phyloP scores from a whole-genome alignment of 306 rosid species.

The Acmispon strigosus region DNA sequence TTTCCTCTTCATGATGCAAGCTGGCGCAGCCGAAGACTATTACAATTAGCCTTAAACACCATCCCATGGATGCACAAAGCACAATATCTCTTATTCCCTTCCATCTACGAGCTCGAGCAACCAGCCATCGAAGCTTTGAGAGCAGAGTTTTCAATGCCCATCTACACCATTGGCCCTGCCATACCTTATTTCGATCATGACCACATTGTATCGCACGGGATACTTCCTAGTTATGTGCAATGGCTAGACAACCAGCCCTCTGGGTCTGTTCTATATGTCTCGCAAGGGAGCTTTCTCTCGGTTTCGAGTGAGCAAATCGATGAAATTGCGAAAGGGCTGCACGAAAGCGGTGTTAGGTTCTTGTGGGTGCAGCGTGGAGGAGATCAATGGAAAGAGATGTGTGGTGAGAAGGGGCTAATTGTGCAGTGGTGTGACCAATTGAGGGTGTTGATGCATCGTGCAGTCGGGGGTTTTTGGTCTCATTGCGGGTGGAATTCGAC shows the following conservation, averaged over 20 bases:
- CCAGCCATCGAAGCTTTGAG: slow-evolving; percentile 27
- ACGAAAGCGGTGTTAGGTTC: slow-evolving; percentile 30
- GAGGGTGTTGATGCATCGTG: slow-evolving; percentile 39
- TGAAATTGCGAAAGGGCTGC: slow-evolving; percentile 34
- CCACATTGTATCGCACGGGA: no score
- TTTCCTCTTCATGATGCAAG: slow-evolving; percentile 16
- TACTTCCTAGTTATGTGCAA: slow-evolving; percentile 1
- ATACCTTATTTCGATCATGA: slow-evolving; percentile 20
- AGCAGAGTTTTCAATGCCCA: slow-evolving; percentile 23
- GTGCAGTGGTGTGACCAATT: slow-evolving; percentile 57
- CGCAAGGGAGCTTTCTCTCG: slow-evolving; percentile 52
- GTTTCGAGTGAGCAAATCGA: slow-evolving; percentile 38
- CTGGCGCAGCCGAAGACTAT: background rate
- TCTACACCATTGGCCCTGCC: slow-evolving; percentile 34
- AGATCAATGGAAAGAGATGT: slow-evolving; percentile 11
- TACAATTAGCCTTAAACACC: background rate
- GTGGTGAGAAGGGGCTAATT: slow-evolving; percentile 42
- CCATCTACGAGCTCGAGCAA: slow-evolving; percentile 41
- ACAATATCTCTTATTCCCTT: slow-evolving; percentile 29
- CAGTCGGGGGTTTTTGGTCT: slow-evolving; percentile 53
- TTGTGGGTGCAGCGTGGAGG: slow-evolving; percentile 35
- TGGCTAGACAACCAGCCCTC: slow-evolving; percentile 47
- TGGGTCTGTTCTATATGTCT: slow-evolving; percentile 40
- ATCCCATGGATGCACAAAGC: slow-evolving; percentile 31
- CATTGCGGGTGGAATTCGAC: slow-evolving; percentile 69